A percentile compares a stretch with the other conserved stretches of the same genome.
Evolutionary conservation across 495 filamentous ascomycete genomes (phyloP).

Genomic region (Aspergillus olivimuriae): DNA sequence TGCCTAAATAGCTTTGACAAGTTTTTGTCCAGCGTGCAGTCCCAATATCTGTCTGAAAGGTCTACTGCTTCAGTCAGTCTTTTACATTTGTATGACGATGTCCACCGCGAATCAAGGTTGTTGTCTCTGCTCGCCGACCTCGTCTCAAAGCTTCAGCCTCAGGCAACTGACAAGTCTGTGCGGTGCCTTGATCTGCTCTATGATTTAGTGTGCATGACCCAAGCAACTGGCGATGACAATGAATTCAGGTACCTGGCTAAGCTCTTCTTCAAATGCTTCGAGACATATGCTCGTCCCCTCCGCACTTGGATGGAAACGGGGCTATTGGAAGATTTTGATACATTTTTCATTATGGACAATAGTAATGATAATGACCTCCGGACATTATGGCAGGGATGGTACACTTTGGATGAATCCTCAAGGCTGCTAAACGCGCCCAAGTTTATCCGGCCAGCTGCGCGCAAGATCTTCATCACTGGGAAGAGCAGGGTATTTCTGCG

Average conservation of each 20-base stretch:
- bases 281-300: constrained; percentile 74
- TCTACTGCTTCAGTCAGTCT: constrained; percentile 43
- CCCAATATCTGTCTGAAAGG: constrained; percentile 31
- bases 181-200: constrained; percentile 69
- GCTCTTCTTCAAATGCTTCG: constrained; percentile 78
- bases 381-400: constrained; percentile 73
- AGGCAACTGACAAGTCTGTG: constrained; percentile 37
- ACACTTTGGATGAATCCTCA: constrained; percentile 48
- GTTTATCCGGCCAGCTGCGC: constrained; percentile 62
- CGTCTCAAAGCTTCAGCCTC: constrained; percentile 22
- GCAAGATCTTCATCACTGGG: constrained; percentile 74
- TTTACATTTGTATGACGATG: constrained; percentile 53
- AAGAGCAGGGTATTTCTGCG: constrained; percentile 82
- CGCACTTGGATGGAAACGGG: constrained; percentile 82
- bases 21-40: constrained; percentile 38
- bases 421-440: constrained; percentile 58
- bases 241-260: constrained; percentile 54
- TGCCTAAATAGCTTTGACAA: constrained; percentile 38
- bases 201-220: constrained; percentile 57
- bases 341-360: constrained; percentile 67
- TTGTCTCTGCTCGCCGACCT: constrained; percentile 48
- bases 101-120: constrained; percentile 46
- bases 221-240: constrained; percentile 57
- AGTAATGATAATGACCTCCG: constrained; percentile 51
- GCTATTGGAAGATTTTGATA: constrained; percentile 50